These are phyloP conservation scores for Xylaria intraflava DNA, from an alignment of 495 filamentous ascomycete genomes.

Conservation along the genomic window DNA sequence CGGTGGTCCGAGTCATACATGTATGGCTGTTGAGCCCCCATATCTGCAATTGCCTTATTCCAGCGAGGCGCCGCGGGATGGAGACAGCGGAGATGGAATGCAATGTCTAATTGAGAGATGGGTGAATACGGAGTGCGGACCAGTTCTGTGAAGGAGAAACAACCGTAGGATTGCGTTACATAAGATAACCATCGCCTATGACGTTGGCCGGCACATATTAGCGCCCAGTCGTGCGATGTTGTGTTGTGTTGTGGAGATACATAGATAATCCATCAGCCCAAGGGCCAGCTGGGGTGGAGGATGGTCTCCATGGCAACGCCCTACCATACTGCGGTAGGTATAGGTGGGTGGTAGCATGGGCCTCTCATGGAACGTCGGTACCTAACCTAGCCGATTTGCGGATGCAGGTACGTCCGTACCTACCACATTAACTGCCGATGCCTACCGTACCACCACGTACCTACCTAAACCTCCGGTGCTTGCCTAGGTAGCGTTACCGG, in stretches of 20 bases:
- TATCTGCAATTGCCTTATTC: conserved; percentile 17
- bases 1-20: conserved; percentile 56
- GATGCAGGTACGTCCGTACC: not conserved
- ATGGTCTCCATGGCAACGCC: conserved; percentile 9
- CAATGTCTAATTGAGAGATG: conserved; percentile 5
- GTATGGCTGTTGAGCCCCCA: conserved; percentile 59
- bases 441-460: no score
- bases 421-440: no score
- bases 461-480: no score
- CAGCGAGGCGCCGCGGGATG: conserved; percentile 15
- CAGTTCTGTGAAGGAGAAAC: no score
- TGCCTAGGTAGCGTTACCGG: no score
- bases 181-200: not conserved
- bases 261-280: no score
- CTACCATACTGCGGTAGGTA: not conserved
- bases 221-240: not conserved
- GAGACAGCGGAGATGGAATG: conserved; percentile 16
- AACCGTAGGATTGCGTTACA: no score
- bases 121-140: not conserved
- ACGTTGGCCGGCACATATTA: not conserved
- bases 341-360: not conserved
- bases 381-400: not conserved
- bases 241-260: no score
- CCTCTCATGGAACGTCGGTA: no score
- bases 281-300: no score